Evolutionary conservation across 345 rosid genomes (phyloP).

Genomic region (Crucihimalaya himalaica): DNA sequence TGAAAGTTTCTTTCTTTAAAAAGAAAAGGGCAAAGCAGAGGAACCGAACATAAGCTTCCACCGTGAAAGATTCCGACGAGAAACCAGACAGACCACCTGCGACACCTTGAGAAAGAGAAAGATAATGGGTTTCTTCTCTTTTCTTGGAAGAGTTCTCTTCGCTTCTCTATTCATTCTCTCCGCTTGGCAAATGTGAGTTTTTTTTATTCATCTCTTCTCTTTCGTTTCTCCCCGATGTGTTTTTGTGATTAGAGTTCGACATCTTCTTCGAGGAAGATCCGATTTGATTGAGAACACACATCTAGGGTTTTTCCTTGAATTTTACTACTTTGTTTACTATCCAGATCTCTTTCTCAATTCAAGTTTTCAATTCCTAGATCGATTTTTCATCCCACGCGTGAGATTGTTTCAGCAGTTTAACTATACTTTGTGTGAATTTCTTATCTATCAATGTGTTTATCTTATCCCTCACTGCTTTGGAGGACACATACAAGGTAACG

Average conservation of each 20-base stretch:
- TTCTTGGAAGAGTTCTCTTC: conserved; percentile 85
- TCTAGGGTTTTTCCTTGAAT: conserved; percentile 10
- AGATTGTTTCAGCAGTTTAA: not conserved
- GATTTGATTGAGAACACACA: conserved; percentile 7
- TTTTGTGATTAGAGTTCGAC: not conserved
- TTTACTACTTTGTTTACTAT: not conserved
- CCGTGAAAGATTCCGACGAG: conserved; percentile 33
- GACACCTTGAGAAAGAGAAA: conserved; percentile 11
- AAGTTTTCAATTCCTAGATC: not conserved
- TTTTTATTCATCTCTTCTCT: conserved; percentile 7
- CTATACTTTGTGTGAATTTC: not conserved
- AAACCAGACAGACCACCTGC: conserved; percentile 3
- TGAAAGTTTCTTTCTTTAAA: too few species aligned
- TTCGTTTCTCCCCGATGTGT: not conserved
- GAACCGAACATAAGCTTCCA: conserved; percentile 14
- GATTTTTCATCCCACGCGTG: not conserved
- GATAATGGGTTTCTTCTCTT: conserved; percentile 85
- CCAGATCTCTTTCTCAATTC: conserved; percentile 15
- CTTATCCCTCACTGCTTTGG: not conserved
- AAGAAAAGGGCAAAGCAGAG: conserved; percentile 1
- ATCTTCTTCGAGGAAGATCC: conserved; percentile 7
- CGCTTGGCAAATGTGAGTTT: conserved; percentile 78
- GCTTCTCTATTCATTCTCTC: conserved; percentile 88
- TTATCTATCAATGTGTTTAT: not conserved
- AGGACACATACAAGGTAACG: not conserved